Percentiles rank a stretch among this genome's conserved stretches.
Conservation (phyloP, 2,329 filamentous ascomycete species). For the Apiospora koreana region DNA sequence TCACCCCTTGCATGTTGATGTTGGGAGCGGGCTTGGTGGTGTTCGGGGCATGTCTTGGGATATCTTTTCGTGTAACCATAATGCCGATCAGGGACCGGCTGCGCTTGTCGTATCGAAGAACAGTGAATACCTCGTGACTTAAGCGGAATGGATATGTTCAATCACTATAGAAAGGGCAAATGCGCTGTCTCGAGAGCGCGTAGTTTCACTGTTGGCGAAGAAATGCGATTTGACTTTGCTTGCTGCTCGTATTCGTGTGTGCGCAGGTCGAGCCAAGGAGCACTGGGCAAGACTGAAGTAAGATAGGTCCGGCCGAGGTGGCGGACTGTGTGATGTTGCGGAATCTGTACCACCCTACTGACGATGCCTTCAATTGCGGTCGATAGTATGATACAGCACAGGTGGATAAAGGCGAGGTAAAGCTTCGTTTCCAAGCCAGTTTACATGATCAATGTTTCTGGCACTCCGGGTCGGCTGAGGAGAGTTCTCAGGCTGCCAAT, state of each 20-base stretch:
- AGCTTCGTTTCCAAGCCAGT: neutral
- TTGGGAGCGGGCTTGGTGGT: conserved; percentile 26
- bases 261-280: neutral
- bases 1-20: conserved; percentile 28
- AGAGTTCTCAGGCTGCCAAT: neutral
- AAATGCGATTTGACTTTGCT: neutral
- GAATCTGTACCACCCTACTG: neutral
- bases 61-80: conserved; percentile 45
- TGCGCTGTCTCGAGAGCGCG: neutral
- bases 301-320: neutral
- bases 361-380: neutral
- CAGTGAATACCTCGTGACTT: neutral
- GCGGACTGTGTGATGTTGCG: neutral
- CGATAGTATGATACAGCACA: neutral
- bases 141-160: neutral
- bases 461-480: neutral
- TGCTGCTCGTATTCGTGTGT: neutral
- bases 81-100: neutral
- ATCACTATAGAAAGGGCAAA: neutral
- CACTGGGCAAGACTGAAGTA: neutral
- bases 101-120: neutral
- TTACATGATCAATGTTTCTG: neutral
- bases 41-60: conserved; percentile 30
- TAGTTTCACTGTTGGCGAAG: neutral
- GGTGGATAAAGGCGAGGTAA: neutral